Conservation (phyloP, 495 filamentous ascomycete species). For the Lasiosphaeria ovina region DNA sequence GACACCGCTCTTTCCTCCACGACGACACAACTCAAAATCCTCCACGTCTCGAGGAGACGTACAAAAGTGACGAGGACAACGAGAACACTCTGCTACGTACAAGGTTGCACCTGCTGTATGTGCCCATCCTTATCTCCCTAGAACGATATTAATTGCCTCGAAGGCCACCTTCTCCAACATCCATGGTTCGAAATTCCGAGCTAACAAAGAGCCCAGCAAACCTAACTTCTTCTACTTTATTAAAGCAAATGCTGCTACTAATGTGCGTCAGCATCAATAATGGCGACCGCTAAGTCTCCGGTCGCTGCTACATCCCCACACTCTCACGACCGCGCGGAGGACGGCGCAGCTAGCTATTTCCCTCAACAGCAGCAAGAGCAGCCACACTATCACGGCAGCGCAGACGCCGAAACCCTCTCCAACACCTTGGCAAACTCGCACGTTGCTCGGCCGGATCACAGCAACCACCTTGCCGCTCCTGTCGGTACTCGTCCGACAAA, state of each 20-base stretch:
- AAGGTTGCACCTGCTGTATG: too few relatives aligned
- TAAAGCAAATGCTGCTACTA: constrained; percentile 12
- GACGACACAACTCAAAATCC: neutral
- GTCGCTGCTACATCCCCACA: constrained; percentile 18
- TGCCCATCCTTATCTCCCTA: neutral
- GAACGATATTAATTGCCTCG: neutral
- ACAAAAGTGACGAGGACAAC: neutral
- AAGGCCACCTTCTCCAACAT: neutral
- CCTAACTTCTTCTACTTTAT: constrained; percentile 1
- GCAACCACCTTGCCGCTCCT: constrained; percentile 23
- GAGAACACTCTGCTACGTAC: neutral
- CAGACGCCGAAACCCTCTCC: constrained; percentile 40
- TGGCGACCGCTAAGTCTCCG: constrained; percentile 27
- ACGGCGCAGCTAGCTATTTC: constrained; percentile 19
- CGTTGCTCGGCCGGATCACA: constrained; percentile 31
- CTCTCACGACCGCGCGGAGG: constrained; percentile 16
- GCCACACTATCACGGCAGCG: constrained; percentile 19
- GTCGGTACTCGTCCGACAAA: constrained; percentile 34
- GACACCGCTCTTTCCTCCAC: neutral
- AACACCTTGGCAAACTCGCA: constrained; percentile 44
- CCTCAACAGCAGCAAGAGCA: constrained; percentile 20
- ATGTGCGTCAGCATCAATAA: constrained; percentile 14
- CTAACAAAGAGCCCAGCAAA: constrained; percentile 10
- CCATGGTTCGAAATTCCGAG: neutral
- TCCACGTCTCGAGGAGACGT: neutral